phyloP scores from a whole-genome alignment of 371 early-diverging fungal genomes.

The Mortierella sp. region DNA sequence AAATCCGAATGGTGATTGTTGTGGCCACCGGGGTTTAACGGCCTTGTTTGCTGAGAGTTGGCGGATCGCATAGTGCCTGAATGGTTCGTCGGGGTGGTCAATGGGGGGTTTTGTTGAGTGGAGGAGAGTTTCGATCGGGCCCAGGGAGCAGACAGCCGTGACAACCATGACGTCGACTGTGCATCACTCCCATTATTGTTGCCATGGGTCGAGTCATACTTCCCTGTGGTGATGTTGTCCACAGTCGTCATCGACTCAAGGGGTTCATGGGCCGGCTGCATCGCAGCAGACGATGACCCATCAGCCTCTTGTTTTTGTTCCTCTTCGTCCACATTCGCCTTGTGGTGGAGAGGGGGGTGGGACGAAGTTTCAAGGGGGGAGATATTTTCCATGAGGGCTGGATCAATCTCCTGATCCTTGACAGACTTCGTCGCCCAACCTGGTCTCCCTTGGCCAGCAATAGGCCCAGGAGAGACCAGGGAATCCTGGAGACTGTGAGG shows the following conservation, averaged over 20 bases:
- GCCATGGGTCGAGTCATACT: background rate
- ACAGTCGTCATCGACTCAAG: background rate
- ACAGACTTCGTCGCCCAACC: constrained; percentile 13
- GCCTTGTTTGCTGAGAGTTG: constrained; percentile 12
- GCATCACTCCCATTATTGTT: background rate
- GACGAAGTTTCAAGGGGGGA: background rate
- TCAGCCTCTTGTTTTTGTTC: background rate
- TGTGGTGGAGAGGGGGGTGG: background rate
- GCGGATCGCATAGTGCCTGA: background rate
- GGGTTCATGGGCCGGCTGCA: background rate
- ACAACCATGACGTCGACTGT: constrained; percentile 4
- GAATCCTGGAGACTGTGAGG: constrained; percentile 1
- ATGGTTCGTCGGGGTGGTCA: constrained; percentile 1
- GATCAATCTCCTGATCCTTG: background rate
- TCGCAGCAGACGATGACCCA: background rate
- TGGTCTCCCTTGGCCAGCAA: constrained; percentile 33
- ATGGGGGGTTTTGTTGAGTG: background rate
- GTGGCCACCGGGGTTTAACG: constrained; percentile 1
- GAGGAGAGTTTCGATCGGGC: background rate
- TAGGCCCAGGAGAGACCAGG: constrained; percentile 37
- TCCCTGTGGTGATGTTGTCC: background rate
- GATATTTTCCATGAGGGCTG: background rate
- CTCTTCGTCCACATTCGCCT: constrained; percentile 1
- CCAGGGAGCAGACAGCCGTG: constrained; percentile 20
- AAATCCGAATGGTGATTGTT: constrained; percentile 6